Base-by-base conservation (phyloP, 768 basidiomycete species). In the Agrocybe chaxingu region DNA sequence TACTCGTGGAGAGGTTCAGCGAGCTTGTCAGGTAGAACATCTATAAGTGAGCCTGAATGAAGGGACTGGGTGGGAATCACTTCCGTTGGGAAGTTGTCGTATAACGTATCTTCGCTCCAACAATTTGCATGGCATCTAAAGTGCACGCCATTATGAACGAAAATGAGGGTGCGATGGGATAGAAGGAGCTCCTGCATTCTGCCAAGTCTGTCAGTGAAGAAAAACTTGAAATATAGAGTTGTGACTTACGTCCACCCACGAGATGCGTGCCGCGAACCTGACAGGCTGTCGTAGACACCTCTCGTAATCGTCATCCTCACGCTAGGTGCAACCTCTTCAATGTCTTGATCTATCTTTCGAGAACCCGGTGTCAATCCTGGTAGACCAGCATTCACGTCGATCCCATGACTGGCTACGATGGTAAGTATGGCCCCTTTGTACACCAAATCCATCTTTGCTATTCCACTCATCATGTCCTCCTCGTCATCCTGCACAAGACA, bases 131-230 rank as follows among this genome's bases (percentile, higher is more conserved):
- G 45, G 35, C 45, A 47, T 4, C 35, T n/a, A 37, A 47, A 47
- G 16, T 13, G 24, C 10, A 13, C 35, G 16, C 35, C 24, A 29
- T 24, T 11, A 3, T 18, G 9, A 3, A 36, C 38, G 33, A 47
- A 6, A 11, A 47, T 47, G 36, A 47, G 34, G 2, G 42, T 43
- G 7, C 49, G 7, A 30, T 43, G 36, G 1, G 42, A 50, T 2
- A 50, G 12, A n/a, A 50, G 42, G 6, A 50, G 42, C 34, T 50
- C 45, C 18, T 47, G 45, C 45, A 47, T 47, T 12, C 45, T 47
- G 16, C 9, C 8, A 7, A 12, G 16, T 7, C 16, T 16, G 8
- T 30, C 30, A 46, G 7, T 24, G 5, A 24, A 1, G 24, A 3
- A 24, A 16, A 24, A 24, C 49, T 9, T 50, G 49, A 7, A 50